phyloP scores from a whole-genome alignment of 192 early-diverging fungal genomes.

The Rhizophlyctis rosea region DNA sequence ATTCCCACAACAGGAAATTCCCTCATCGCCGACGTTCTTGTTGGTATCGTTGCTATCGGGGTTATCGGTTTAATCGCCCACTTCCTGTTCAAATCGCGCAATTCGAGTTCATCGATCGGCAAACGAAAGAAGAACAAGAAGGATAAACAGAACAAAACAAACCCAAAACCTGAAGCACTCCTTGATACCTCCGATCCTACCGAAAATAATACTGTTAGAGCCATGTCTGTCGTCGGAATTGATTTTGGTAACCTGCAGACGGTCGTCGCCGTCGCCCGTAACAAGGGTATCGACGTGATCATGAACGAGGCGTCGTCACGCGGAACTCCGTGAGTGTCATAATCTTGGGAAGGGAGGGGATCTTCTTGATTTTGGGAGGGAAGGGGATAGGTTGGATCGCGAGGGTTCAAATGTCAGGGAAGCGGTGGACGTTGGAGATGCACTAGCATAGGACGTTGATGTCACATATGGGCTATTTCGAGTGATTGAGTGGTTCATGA shows the following conservation, averaged over 20 bases:
- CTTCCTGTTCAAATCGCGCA: not conserved
- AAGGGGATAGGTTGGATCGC: not conserved
- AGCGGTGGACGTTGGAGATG: too few relatives aligned
- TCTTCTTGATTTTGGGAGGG: not conserved
- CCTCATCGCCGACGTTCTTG: constrained; percentile 1
- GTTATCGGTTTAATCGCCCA: constrained; percentile 16
- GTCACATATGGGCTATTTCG: too few relatives aligned
- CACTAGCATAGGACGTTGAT: too few relatives aligned
- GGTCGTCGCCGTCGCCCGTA: constrained; percentile 94
- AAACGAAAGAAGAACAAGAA: constrained; percentile 1
- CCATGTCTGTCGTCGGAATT: constrained; percentile 83
- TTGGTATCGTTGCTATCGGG: constrained; percentile 21
- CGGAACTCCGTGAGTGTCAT: constrained; percentile 78
- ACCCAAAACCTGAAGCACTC: constrained; percentile 7
- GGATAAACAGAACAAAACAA: not conserved
- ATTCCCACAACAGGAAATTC: not conserved
- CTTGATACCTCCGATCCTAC: not conserved
- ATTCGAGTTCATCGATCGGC: too few relatives aligned
- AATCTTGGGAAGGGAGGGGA: not conserved
- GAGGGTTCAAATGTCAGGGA: too few relatives aligned
- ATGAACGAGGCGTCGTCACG: constrained; percentile 96
- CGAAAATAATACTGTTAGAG: constrained; percentile 19
- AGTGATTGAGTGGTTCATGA: too few relatives aligned
- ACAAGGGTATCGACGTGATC: constrained; percentile 97
- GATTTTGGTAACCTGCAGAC: constrained; percentile 97